Base-by-base conservation (phyloP, 2,329 filamentous ascomycete species). In the Fusarium sp. region DNA sequence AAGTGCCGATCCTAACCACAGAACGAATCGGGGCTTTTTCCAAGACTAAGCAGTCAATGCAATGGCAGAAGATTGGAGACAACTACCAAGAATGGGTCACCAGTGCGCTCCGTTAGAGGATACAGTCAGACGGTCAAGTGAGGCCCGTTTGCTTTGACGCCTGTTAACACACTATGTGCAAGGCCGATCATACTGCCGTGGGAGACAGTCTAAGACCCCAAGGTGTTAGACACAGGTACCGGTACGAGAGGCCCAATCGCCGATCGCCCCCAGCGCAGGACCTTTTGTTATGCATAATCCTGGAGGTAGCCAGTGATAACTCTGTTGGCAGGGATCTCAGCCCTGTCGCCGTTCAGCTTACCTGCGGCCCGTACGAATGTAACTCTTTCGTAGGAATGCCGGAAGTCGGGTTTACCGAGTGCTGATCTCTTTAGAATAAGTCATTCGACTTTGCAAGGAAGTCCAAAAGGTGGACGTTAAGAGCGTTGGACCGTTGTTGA, bases 401-500 rank as follows among this genome's bases (percentile, higher is more conserved):
- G 17, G 25, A 20, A 10, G 25, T 14, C 12, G 25, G 18, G 42
- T 5, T 27, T 5, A 8, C 6, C 1, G 22, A 17, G n/a, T 22
- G 17, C 11, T 18, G 15, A 25, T 44, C 22, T 8, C 42, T 17
- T 44, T 4, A 13, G 42, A 45, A 9, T 4, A 18, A 4, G 17
- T 27, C 27, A 7, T 9, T 20, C 12, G 22, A 9, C 13, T 45
- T 27, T 9, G 2, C 6, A 11, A 20, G 4, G 1, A 25, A 13
- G 11, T 9, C 7, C 1, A 27, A 4, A 45, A 5, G 7, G 4
- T 17, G 10, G 3, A 18, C 2, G 8, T 9, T 4, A 10, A 18
- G 22, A 44, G 10, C 8, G 1, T 7, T 11, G 8, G 14, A 22
- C 0, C 3, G 10, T 0, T 44, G 4, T 44, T 44, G 5, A 2